Evolutionary conservation across 768 basidiomycete species (phyloP), one percentile per base, ranked within the genome.

Genomic region (Phaeotremella fagi): DNA sequence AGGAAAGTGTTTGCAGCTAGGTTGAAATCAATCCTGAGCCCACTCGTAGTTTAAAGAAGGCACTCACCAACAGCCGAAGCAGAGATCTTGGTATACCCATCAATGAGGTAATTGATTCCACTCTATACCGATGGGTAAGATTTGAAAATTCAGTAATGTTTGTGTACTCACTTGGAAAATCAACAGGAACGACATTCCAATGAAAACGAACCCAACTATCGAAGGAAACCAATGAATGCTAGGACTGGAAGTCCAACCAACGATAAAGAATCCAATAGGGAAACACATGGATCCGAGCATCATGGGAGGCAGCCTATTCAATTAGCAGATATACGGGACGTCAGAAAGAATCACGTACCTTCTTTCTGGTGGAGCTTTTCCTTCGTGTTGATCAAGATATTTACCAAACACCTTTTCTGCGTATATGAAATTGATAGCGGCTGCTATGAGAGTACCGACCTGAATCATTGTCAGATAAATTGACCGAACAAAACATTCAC

Each of bases 281-380:
- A 76, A 75, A 12, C 56, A 22, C 27, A 74, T 46, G 12, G 64
- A 55, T 5, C 75, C 75, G 9, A 75, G 29, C 70, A 74, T 71
- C 75, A 76, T 76, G 0, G 74, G 71, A 0, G 66, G 70, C 4
- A 75, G 57, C 35, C 46, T 49, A 25, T 12, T 7, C 26, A n/a
- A n/a, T n/a, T n/a, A n/a, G n/a, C n/a, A n/a, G 53, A 47, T 5
- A 16, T 24, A 20, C 42, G 14, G 33, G 24, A n/a, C 4, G 20
- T 35, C 28, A 45, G 25, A 29, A 41, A 23, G n/a, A 3, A 43
- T 43, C 18, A 24, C n/a, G 22, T 43, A 52, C 46, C 74, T 52
- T 45, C 61, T 54, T 50, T 76, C 75, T 2, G 75, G 74, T 41
- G 58, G 52, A 1, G 67, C 68, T 37, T 33, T 33, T 3, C 68